These are phyloP conservation scores for Penicillium turbatum DNA, from an alignment of 495 filamentous ascomycete species.

Conservation along the genomic window DNA sequence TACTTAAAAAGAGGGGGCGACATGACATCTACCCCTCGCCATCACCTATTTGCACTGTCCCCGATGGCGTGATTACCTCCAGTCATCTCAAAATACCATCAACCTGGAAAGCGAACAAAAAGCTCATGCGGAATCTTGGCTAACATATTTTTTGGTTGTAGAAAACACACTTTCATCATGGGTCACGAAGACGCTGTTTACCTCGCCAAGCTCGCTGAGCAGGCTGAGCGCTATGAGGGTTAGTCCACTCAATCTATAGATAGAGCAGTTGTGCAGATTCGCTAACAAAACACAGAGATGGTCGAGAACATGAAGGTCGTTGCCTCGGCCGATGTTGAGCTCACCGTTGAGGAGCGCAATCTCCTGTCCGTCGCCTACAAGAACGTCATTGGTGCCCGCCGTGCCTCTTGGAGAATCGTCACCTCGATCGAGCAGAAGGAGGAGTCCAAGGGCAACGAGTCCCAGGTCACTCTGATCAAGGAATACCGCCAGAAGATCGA, in stretches of 20 bases:
- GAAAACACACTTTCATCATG: conserved; percentile 61
- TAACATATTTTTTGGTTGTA: conserved; percentile 15
- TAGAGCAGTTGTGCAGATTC: neutral
- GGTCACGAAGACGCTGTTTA: conserved; percentile 99
- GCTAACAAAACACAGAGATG: conserved; percentile 70
- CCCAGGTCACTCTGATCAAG: conserved; percentile 92
- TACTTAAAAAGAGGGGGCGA: neutral
- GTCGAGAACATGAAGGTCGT: conserved; percentile 99
- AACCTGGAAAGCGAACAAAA: neutral
- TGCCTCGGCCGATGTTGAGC: conserved; percentile 90
- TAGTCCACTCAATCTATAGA: conserved; percentile 34
- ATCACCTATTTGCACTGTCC: conserved; percentile 23
- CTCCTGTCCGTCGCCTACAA: conserved; percentile 99
- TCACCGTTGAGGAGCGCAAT: conserved; percentile 98
- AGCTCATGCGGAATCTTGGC: neutral
- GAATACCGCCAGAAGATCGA: conserved; percentile 99
- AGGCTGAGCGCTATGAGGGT: conserved; percentile 99
- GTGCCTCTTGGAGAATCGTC: conserved; percentile 99
- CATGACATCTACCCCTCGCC: conserved; percentile 25
- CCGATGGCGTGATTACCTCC: conserved; percentile 26
- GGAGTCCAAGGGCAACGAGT: conserved; percentile 97
- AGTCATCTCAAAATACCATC: conserved; percentile 5
- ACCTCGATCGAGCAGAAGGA: conserved; percentile 99
- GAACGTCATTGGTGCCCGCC: conserved; percentile 98
- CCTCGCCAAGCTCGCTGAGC: conserved; percentile 99